Conservation (phyloP, 2,329 filamentous ascomycete genomes). For the Phialophora tarda region DNA sequence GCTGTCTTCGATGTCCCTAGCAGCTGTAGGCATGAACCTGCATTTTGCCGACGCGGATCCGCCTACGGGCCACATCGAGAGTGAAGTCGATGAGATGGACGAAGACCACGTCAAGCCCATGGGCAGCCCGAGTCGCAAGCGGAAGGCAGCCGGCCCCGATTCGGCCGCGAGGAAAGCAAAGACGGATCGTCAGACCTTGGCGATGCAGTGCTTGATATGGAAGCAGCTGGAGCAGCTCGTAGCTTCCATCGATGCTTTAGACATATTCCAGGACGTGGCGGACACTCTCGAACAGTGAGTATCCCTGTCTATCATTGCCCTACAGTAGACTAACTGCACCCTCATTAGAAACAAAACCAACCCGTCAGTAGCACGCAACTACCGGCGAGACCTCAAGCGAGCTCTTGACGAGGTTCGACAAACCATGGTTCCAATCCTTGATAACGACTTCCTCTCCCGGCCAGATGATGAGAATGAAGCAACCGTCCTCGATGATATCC, state of each 20-base stretch:
- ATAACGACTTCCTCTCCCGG: constrained; percentile 65
- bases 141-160: constrained; percentile 37
- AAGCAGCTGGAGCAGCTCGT: constrained; percentile 73
- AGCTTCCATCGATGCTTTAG: constrained; percentile 68
- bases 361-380: constrained; percentile 52
- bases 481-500: constrained; percentile 67
- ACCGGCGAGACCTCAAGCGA: constrained; percentile 61
- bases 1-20: constrained; percentile 54
- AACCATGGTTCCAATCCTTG: constrained; percentile 65
- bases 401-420: constrained; percentile 62
- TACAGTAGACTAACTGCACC: constrained; percentile 24
- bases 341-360: constrained; percentile 40
- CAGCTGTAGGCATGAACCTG: constrained; percentile 48
- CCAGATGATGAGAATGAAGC: constrained; percentile 58
- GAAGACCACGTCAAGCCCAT: constrained; percentile 40
- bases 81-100: constrained; percentile 38
- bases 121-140: constrained; percentile 39
- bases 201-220: constrained; percentile 65
- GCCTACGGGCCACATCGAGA: constrained; percentile 36
- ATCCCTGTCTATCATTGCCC: neutral
- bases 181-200: constrained; percentile 51
- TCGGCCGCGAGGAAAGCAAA: constrained; percentile 47
- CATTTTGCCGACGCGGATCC: constrained; percentile 38
- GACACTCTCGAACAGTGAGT: constrained; percentile 52
- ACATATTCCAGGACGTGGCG: constrained; percentile 66